A percentile compares a stretch with the other conserved stretches of the same genome.
Evolutionary conservation across 805 yeast genomes (phyloP).

Genomic region (Lipomyces mesembrius): DNA sequence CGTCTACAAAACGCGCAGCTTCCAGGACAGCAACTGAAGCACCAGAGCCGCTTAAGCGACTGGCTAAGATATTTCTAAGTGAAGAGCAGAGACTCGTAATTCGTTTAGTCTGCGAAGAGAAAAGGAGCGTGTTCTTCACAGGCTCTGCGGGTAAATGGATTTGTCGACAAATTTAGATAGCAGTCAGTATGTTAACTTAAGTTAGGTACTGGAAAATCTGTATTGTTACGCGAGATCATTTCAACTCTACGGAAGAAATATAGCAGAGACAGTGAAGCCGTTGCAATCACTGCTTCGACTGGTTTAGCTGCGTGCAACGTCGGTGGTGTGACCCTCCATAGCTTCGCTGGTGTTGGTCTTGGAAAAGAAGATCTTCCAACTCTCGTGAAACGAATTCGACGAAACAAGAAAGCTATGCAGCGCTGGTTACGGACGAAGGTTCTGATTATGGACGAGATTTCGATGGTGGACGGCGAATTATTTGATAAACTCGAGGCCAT

Average conservation of each 20-base stretch:
- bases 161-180: not conserved
- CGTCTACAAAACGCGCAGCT: not conserved
- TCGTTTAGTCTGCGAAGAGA: conserved; percentile 64
- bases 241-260: conserved; percentile 53
- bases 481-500: conserved; percentile 74
- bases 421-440: conserved; percentile 74
- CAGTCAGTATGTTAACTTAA: not conserved
- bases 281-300: conserved; percentile 93
- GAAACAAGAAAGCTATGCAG: conserved; percentile 50
- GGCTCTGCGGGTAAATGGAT: conserved; percentile 81
- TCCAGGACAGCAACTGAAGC: conserved; percentile 13
- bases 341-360: conserved; percentile 83
- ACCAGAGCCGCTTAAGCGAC: conserved; percentile 10
- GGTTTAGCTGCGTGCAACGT: conserved; percentile 95
- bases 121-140: conserved; percentile 77
- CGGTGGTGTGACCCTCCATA: conserved; percentile 87
- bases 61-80: conserved; percentile 43
- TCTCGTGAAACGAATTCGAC: conserved; percentile 56
- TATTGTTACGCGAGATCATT: conserved; percentile 74
- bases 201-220: conserved; percentile 81
- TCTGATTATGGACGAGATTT: conserved; percentile 86
- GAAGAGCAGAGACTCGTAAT: conserved; percentile 62
- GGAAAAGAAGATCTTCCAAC: conserved; percentile 59
- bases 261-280: conserved; percentile 51
- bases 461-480: conserved; percentile 86